Evolutionary conservation across 208 protist genomes (phyloP).

Genomic region (Leishmania arabica): DNA sequence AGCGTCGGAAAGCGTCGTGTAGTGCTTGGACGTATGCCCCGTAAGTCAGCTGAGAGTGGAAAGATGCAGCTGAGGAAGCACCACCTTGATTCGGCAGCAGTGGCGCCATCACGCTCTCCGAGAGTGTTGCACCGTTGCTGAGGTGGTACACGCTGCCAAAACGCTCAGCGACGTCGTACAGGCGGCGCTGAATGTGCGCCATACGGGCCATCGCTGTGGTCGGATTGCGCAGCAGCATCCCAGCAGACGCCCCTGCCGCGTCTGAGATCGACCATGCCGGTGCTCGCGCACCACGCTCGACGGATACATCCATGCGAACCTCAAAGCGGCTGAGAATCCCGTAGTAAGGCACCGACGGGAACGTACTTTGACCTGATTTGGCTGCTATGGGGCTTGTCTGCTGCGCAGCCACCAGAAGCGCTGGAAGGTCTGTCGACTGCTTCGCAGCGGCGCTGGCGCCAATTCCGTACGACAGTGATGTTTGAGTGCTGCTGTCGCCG

Average conservation of each 20-base stretch:
- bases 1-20: slow-evolving; percentile 22
- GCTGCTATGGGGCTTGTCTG: background rate
- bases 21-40: slow-evolving; percentile 30
- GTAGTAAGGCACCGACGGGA: slow-evolving; percentile 61
- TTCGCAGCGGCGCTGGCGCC: background rate
- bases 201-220: slow-evolving; percentile 11
- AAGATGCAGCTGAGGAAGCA: background rate
- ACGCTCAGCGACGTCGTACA: slow-evolving; percentile 16
- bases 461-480: background rate
- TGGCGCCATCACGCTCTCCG: background rate
- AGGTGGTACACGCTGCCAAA: slow-evolving; percentile 46
- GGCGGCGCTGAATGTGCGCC: slow-evolving; percentile 21
- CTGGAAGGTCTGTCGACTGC: background rate
- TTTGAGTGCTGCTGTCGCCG: background rate
- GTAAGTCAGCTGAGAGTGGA: slow-evolving; percentile 14
- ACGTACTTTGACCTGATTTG: slow-evolving; percentile 9
- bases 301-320: slow-evolving; percentile 37
- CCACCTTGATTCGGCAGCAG: background rate
- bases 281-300: background rate
- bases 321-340: slow-evolving; percentile 41
- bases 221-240: slow-evolving; percentile 10
- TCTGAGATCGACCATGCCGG: background rate
- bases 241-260: background rate
- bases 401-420: slow-evolving; percentile 2
- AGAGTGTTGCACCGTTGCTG: slow-evolving; percentile 26